These are phyloP conservation scores for Blastosporella zonata DNA, from an alignment of 1,284 basidiomycete genomes.

Conservation along the genomic window DNA sequence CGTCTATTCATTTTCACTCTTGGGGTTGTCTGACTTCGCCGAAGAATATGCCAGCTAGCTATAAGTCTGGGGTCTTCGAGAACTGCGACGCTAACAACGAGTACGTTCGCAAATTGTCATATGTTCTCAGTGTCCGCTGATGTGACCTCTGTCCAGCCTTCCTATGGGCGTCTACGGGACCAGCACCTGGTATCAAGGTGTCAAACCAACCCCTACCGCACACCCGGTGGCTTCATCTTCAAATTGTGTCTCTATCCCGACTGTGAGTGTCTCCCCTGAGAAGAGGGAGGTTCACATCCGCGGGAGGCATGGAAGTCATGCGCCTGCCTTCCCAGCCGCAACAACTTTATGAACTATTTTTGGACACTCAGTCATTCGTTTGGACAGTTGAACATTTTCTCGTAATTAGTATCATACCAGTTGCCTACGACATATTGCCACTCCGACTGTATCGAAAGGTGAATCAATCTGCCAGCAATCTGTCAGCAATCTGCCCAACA, in stretches of 20 bases:
- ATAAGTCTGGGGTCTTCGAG: constrained; percentile 45
- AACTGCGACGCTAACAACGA: constrained; percentile 43
- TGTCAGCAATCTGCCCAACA: no score
- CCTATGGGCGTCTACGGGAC: constrained; percentile 64
- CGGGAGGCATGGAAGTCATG: background rate
- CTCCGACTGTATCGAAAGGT: no score
- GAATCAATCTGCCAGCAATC: no score
- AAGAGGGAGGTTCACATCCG: background rate
- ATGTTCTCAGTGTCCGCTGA: background rate
- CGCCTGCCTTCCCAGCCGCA: constrained; percentile 2
- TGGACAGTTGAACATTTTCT: background rate
- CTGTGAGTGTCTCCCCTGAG: constrained; percentile 33
- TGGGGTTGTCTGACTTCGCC: background rate
- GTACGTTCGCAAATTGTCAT: constrained; percentile 25
- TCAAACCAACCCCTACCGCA: constrained; percentile 46
- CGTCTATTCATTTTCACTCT: constrained; percentile 24
- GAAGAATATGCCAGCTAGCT: constrained; percentile 55
- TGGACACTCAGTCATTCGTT: background rate
- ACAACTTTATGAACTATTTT: background rate
- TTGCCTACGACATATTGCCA: no score
- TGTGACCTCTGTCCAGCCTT: constrained; percentile 27
- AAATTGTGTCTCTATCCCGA: constrained; percentile 43
- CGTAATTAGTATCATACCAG: background rate
- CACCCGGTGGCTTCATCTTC: constrained; percentile 47
- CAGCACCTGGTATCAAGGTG: constrained; percentile 56